phyloP scores from a whole-genome alignment of 2,329 filamentous ascomycete species.

The Aspergillus aculeatinus region DNA sequence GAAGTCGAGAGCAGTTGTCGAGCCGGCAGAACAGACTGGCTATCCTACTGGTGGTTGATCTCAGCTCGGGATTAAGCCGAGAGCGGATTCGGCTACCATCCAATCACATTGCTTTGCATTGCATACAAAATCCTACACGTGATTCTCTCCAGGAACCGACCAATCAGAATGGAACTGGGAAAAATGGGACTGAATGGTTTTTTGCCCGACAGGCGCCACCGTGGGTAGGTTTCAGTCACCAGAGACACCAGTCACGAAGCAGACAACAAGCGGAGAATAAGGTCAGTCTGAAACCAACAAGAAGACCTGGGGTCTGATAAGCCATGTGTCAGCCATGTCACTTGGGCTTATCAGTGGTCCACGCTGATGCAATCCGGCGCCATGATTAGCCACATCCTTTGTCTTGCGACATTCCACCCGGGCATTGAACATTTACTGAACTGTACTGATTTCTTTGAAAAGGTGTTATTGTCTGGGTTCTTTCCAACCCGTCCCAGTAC shows the following conservation, averaged over 20 bases:
- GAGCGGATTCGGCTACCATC: neutral
- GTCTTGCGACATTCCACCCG: neutral
- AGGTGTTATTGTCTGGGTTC: neutral
- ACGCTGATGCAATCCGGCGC: conserved; percentile 14
- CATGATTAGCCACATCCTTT: conserved; percentile 10
- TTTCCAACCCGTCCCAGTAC: neutral
- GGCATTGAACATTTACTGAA: neutral
- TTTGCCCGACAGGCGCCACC: neutral
- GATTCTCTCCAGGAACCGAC: neutral
- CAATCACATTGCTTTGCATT: neutral
- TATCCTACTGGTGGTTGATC: neutral
- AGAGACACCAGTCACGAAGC: neutral
- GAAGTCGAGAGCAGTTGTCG: neutral
- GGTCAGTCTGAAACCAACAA: neutral
- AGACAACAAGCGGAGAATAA: neutral
- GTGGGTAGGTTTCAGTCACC: neutral
- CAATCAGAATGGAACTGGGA: neutral
- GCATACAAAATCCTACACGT: neutral
- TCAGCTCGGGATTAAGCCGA: neutral
- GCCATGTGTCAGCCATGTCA: neutral
- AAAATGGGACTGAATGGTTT: neutral
- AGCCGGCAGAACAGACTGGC: neutral
- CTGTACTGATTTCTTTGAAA: neutral
- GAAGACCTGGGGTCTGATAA: neutral
- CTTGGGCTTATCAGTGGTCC: neutral